These are phyloP conservation scores for Aspergillus brunneoviolaceus DNA, from an alignment of 2,329 filamentous ascomycete species.

Conservation along the genomic window DNA sequence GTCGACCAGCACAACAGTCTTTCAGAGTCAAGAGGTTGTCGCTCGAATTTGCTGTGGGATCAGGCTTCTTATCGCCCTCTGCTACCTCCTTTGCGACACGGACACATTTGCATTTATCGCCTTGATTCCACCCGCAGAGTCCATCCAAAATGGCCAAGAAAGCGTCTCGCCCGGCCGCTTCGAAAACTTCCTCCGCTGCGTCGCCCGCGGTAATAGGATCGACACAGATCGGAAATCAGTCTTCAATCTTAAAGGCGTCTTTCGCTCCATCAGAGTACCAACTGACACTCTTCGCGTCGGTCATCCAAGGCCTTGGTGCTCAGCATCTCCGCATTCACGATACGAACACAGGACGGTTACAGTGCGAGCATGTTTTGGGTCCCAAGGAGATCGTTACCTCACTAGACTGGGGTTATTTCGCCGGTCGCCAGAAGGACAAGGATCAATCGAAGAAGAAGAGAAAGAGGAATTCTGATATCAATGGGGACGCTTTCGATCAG, in stretches of 20 bases:
- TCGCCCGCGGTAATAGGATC: slow-evolving; percentile 37
- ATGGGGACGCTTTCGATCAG: slow-evolving; percentile 39
- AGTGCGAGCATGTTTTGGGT: slow-evolving; percentile 51
- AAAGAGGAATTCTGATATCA: slow-evolving; percentile 47
- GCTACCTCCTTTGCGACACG: slow-evolving; percentile 7
- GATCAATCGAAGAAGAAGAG: slow-evolving; percentile 51
- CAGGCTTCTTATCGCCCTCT: slow-evolving; percentile 8
- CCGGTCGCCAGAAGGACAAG: slow-evolving; percentile 34
- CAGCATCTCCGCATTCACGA: slow-evolving; percentile 55
- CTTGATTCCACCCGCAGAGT: background rate
- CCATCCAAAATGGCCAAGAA: slow-evolving; percentile 48
- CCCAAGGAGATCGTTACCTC: slow-evolving; percentile 50
- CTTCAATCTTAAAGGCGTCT: slow-evolving; percentile 50
- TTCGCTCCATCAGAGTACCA: slow-evolving; percentile 53
- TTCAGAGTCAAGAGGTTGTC: slow-evolving; percentile 19
- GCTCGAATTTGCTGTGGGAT: slow-evolving; percentile 16
- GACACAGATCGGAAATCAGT: slow-evolving; percentile 43
- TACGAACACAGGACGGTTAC: slow-evolving; percentile 49
- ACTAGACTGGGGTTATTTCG: slow-evolving; percentile 52
- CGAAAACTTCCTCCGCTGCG: slow-evolving; percentile 47
- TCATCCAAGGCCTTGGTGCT: slow-evolving; percentile 53
- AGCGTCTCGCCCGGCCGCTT: slow-evolving; percentile 41
- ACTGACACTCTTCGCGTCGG: slow-evolving; percentile 54
- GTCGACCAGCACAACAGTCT: slow-evolving; percentile 26
- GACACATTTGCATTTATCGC: slow-evolving; percentile 2